Conservation (phyloP, 495 filamentous ascomycete genomes). For the Penicillium turbatum region DNA sequence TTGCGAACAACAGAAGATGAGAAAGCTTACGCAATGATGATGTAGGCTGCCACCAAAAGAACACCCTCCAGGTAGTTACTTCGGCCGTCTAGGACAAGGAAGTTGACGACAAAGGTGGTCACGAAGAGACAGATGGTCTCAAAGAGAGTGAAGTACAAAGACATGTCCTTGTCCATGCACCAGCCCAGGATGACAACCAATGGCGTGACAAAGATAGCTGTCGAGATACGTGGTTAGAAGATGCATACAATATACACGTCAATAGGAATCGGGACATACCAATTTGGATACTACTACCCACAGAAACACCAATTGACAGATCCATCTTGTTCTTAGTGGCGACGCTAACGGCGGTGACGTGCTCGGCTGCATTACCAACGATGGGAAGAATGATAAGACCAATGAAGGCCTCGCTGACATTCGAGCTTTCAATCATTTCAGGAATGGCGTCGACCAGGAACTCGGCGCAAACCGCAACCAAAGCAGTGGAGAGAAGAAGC, state of each 20-base stretch:
- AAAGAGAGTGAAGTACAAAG: conserved; percentile 86
- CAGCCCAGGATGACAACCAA: conserved; percentile 86
- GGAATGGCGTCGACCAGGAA: conserved; percentile 81
- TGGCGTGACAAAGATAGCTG: conserved; percentile 82
- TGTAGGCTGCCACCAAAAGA: conserved; percentile 75
- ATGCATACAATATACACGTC: neutral
- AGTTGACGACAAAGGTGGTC: conserved; percentile 83
- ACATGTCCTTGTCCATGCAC: conserved; percentile 78
- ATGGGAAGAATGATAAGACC: conserved; percentile 87
- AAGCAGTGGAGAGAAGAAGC: conserved; percentile 67
- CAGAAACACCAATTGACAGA: conserved; percentile 82
- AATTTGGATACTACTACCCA: conserved; percentile 80
- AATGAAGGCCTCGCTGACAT: conserved; percentile 74
- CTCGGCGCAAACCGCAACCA: conserved; percentile 84
- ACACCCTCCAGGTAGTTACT: conserved; percentile 88
- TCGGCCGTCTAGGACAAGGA: conserved; percentile 79
- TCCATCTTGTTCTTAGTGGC: conserved; percentile 97
- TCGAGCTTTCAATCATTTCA: conserved; percentile 59
- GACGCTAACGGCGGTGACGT: conserved; percentile 84
- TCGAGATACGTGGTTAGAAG: conserved; percentile 31
- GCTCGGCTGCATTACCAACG: conserved; percentile 88
- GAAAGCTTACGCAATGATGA: conserved; percentile 45
- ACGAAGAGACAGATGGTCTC: conserved; percentile 86
- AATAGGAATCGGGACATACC: conserved; percentile 18
- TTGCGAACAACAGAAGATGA: neutral